Conservation (phyloP, 208 protist species). For the Trypanosoma platydactyli region DNA sequence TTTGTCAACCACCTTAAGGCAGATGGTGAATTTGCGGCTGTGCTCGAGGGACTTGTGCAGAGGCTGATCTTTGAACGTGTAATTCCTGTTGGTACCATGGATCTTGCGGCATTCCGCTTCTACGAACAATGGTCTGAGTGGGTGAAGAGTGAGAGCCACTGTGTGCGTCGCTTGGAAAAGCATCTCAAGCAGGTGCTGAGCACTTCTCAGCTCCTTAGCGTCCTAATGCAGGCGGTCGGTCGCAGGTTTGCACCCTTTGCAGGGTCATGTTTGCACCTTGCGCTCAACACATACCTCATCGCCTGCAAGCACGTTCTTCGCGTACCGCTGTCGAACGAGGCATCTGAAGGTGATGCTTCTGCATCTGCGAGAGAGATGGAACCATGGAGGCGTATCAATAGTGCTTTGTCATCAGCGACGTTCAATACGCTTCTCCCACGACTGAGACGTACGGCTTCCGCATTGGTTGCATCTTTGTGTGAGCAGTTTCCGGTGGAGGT, state of each 20-base stretch:
- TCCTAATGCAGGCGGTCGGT: slow-evolving; percentile 68
- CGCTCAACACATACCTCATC: slow-evolving; percentile 74
- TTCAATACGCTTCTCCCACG: slow-evolving; percentile 50
- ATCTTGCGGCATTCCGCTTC: slow-evolving; percentile 26
- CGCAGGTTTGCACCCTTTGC: slow-evolving; percentile 65
- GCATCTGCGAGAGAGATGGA: slow-evolving; percentile 8
- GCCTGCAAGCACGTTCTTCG: slow-evolving; percentile 63
- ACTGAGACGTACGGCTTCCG: slow-evolving; percentile 50
- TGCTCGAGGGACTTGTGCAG: slow-evolving; percentile 71
- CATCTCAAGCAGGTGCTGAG: slow-evolving; percentile 57
- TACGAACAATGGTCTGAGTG: slow-evolving; percentile 26
- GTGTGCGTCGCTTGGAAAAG: slow-evolving; percentile 51
- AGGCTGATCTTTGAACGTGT: slow-evolving; percentile 65
- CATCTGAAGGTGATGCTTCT: neutral
- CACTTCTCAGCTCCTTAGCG: slow-evolving; percentile 60
- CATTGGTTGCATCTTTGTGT: slow-evolving; percentile 59
- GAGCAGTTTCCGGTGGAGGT: slow-evolving; percentile 81
- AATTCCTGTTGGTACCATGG: slow-evolving; percentile 13
- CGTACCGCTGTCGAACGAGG: slow-evolving; percentile 19
- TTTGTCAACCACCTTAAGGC: slow-evolving; percentile 69
- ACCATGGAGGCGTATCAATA: slow-evolving; percentile 23
- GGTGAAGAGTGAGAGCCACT: slow-evolving; percentile 25
- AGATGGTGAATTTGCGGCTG: slow-evolving; percentile 40
- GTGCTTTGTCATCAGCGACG: slow-evolving; percentile 34
- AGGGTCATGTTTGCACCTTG: slow-evolving; percentile 56